Percentiles rank a stretch among this genome's conserved stretches.
phyloP scores from a whole-genome alignment of 176 grass and related monocot genomes.

The Oryza coarctata region DNA sequence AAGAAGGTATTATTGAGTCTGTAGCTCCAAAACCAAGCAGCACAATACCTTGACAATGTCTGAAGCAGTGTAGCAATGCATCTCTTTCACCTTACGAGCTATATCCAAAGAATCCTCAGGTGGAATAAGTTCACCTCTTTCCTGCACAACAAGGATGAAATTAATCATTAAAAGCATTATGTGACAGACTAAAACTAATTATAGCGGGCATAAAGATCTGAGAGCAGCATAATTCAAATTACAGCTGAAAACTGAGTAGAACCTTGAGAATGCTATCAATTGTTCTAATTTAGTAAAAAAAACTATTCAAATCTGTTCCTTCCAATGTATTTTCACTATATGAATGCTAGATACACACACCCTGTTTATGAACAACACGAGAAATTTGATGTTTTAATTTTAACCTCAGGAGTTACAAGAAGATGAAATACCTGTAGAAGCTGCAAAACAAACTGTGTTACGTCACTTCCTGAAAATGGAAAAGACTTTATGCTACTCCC shows the following conservation, averaged over 20 bases:
- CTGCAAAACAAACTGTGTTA: conserved; percentile 84
- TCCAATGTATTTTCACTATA: conserved; percentile 25
- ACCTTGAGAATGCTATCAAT: not conserved
- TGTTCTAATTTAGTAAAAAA: conserved; percentile 23
- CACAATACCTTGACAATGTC: conserved; percentile 90
- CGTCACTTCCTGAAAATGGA: conserved; percentile 78
- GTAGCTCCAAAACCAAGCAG: not conserved
- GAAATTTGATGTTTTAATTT: not conserved
- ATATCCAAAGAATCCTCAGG: conserved; percentile 85
- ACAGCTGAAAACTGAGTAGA: not conserved
- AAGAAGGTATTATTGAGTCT: conserved; percentile 2
- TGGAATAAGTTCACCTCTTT: conserved; percentile 96
- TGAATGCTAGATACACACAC: not conserved
- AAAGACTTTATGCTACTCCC: conserved; percentile 99
- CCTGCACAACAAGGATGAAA: conserved; percentile 53
- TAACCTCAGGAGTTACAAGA: conserved; percentile 14
- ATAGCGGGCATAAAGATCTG: conserved; percentile 15
- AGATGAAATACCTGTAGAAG: conserved; percentile 74
- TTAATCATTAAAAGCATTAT: conserved; percentile 18
- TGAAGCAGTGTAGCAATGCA: conserved; percentile 87
- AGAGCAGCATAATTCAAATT: conserved; percentile 1
- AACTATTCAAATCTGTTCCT: not conserved
- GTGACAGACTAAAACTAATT: conserved; percentile 9
- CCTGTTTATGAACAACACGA: conserved; percentile 19
- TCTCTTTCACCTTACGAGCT: conserved; percentile 90